Evolutionary conservation across 495 filamentous ascomycete species (phyloP), one percentile per base, ranked within the genome.

Genomic region (Tirmania nivea): DNA sequence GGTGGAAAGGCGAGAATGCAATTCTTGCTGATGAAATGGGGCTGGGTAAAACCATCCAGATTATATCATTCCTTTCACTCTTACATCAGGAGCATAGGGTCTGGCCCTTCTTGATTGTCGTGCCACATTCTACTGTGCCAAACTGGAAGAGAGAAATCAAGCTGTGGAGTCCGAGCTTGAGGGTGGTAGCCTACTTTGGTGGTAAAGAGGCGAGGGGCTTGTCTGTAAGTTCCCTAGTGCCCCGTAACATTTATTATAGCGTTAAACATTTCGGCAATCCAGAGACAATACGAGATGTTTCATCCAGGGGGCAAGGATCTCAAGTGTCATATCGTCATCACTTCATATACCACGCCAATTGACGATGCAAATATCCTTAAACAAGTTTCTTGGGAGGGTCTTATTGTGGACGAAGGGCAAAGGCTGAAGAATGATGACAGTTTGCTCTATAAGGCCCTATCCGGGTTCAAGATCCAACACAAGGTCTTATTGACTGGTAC

Each of bases 11-110:
- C 56, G 74, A 83, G 56, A 96, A 92, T 60, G 81, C 82, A n/a
- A 90, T 99, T 60, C 75, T 99, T 2, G 92, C 92, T 2, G 92
- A 99, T 60, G 92, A 99, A 64, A 99, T 99, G 92, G 92, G 92
- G 5, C 77, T 99, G 10, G 92, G 92, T 25, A 99, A 99, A 70
- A 99, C 92, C 0, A 83, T 99, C 49, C 92, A 99, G 65, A 77
- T 95, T 51, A 87, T 99, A 53, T 78, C 78, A 2, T 75, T 93
- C 51, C 69, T 99, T 9, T 76, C 83, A 9, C 77, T 82, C 12
- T 66, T 99, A n/a, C 74, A 83, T 34, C 72, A 83, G 57, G 78
- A 84, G 35, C 86, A 89, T 45, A 73, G 73, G 49, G 83, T 85
- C 64, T 99, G 83, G 76, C 92, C 92, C 0, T 99, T 96, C 63